phyloP scores from a whole-genome alignment of 257 asterid genomes.

The Nicotiana paniculata region DNA sequence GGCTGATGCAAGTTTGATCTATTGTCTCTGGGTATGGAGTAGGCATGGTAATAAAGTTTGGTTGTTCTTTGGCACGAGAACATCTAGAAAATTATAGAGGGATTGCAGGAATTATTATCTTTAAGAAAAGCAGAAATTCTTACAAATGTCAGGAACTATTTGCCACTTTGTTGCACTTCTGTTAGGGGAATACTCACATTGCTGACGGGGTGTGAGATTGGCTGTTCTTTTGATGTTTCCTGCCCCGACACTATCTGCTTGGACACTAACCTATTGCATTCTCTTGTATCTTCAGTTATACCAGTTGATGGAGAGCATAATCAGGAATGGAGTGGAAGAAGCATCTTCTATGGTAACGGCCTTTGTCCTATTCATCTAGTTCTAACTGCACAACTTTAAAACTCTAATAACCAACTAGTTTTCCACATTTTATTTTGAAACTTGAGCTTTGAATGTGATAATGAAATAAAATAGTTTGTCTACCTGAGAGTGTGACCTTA shows the following conservation, averaged over 20 bases:
- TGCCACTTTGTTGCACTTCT: background rate
- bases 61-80: background rate
- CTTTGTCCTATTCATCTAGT: background rate
- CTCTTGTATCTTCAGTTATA: constrained; percentile 44
- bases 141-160: background rate
- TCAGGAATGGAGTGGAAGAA: constrained; percentile 61
- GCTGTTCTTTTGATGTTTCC: background rate
- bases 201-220: background rate
- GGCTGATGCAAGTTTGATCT: background rate
- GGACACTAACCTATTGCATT: constrained; percentile 7
- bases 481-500: background rate
- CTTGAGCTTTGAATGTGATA: background rate
- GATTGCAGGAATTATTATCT: background rate
- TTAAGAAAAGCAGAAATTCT: background rate
- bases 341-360: constrained; percentile 47
- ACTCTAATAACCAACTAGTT: background rate
- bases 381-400: background rate
- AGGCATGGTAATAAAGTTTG: background rate
- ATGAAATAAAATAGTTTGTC: constrained; percentile 5
- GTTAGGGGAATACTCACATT: background rate
- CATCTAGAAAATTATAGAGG: background rate
- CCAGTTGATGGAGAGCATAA: constrained; percentile 71
- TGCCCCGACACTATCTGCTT: background rate
- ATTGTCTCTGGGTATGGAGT: background rate
- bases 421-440: background rate